Evolutionary conservation across 1,284 basidiomycete species (phyloP).

Genomic region (Hymenochaete sp.): DNA sequence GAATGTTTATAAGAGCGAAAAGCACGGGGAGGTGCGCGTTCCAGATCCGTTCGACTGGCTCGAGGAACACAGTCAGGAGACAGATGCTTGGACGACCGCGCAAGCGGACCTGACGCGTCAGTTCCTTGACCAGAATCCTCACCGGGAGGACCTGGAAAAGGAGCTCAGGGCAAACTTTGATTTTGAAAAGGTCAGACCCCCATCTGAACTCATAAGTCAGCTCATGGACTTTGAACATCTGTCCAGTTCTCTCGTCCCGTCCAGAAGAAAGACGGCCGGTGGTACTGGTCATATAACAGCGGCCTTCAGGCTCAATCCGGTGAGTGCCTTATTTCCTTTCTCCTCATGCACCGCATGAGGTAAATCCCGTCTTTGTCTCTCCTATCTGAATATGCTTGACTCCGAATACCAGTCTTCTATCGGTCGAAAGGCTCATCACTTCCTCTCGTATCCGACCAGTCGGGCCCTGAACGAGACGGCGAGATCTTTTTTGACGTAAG

Average conservation of each 20-base stretch:
- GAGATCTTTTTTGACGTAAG: conserved; percentile 74
- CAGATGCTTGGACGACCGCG: conserved; percentile 51
- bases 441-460: conserved; percentile 41
- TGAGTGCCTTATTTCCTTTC: too few species aligned
- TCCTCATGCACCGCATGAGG: too few species aligned
- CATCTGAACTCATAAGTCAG: not conserved
- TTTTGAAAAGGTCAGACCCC: conserved; percentile 51
- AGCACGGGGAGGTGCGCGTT: conserved; percentile 50
- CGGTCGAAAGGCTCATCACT: conserved; percentile 49
- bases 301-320: conserved; percentile 60
- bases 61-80: conserved; percentile 52
- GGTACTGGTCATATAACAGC: conserved; percentile 74
- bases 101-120: conserved; percentile 55
- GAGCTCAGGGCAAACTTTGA: conserved; percentile 56
- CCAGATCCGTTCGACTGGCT: conserved; percentile 71
- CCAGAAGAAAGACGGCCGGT: conserved; percentile 54
- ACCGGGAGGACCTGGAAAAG: conserved; percentile 48
- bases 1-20: conserved; percentile 60
- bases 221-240: conserved; percentile 7
- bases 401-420: conserved; percentile 43
- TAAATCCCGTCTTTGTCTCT: too few species aligned
- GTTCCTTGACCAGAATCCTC: conserved; percentile 53
- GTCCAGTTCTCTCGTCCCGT: conserved; percentile 52
- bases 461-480: conserved; percentile 32
- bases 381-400: not conserved